A percentile compares a stretch with the other conserved stretches of the same genome.
phyloP scores from a whole-genome alignment of 371 early-diverging fungal genomes.

The Mortierella sp. region DNA sequence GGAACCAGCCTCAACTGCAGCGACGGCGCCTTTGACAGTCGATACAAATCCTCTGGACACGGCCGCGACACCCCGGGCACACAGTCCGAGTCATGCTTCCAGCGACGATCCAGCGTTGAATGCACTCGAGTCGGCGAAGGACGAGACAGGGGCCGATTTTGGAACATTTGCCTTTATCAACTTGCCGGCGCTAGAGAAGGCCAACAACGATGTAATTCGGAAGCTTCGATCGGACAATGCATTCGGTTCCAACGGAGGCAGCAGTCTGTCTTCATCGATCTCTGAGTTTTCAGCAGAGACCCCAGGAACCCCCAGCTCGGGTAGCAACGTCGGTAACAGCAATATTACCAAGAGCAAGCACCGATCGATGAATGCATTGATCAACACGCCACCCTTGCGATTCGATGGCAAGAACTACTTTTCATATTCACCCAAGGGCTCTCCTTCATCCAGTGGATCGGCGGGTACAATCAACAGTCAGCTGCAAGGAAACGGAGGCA shows the following conservation, averaged over 20 bases:
- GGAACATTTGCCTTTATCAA: constrained; percentile 95
- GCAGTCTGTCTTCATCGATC: constrained; percentile 44
- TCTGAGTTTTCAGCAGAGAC: constrained; percentile 50
- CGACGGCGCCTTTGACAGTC: constrained; percentile 9
- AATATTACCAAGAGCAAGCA: constrained; percentile 49
- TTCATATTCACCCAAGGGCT: constrained; percentile 51
- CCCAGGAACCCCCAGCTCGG: constrained; percentile 43
- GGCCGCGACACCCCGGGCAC: constrained; percentile 34
- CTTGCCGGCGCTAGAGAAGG: constrained; percentile 88
- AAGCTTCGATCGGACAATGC: constrained; percentile 68
- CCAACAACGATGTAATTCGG: constrained; percentile 86
- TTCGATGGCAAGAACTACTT: constrained; percentile 56
- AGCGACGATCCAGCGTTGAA: constrained; percentile 11
- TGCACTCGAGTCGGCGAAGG: constrained; percentile 30
- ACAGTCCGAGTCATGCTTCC: constrained; percentile 10
- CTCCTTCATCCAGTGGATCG: constrained; percentile 46
- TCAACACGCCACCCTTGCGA: constrained; percentile 47
- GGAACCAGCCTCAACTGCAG: constrained; percentile 16
- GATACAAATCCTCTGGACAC: constrained; percentile 24
- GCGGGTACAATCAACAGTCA: constrained; percentile 27
- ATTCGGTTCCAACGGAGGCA: constrained; percentile 39
- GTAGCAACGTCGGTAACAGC: neutral
- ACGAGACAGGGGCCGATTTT: constrained; percentile 75
- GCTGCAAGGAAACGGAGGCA: constrained; percentile 23
- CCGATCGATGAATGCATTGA: constrained; percentile 48